Percentiles rank a stretch among this genome's conserved stretches.
These are phyloP conservation scores for Rusavskia elegans DNA, from an alignment of 495 filamentous ascomycete species.

Conservation along the genomic window DNA sequence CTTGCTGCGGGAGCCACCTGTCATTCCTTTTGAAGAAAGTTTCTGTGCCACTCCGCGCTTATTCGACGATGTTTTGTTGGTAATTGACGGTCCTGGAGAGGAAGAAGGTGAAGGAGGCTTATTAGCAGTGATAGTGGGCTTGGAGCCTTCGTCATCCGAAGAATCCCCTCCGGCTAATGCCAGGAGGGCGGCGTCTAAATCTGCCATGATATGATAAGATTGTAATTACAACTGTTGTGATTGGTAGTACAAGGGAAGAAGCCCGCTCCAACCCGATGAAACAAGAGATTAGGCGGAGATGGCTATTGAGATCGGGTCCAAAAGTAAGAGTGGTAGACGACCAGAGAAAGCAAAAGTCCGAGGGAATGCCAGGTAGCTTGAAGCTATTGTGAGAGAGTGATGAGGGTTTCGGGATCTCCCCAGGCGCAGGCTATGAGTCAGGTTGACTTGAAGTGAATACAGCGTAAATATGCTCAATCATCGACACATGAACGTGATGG, in stretches of 20 bases:
- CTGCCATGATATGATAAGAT: conserved; percentile 34
- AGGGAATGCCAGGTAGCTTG: not conserved
- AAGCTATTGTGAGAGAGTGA: not conserved
- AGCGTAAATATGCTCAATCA: no score
- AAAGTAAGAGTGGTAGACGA: not conserved
- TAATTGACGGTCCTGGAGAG: conserved; percentile 20
- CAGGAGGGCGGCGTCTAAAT: conserved; percentile 77
- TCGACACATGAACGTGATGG: no score
- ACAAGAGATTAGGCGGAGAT: not conserved
- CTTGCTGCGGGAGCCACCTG: conserved; percentile 24
- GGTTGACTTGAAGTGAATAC: no score
- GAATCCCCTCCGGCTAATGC: conserved; percentile 54
- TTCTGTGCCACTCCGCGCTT: conserved; percentile 28
- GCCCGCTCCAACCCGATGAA: not conserved
- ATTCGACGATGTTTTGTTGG: conserved; percentile 29
- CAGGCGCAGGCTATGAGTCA: no score
- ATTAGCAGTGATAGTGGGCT: conserved; percentile 10
- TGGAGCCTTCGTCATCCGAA: conserved; percentile 38
- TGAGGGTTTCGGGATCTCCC: not conserved
- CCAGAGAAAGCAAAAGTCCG: not conserved
- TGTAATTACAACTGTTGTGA: not conserved
- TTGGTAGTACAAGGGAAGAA: not conserved
- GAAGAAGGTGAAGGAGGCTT: conserved; percentile 20
- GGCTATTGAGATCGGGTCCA: not conserved
- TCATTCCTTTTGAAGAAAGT: conserved; percentile 20